A percentile compares a stretch with the other conserved stretches of the same genome.
Conservation (phyloP, 108 stramenopile genomes). For the Epithemia pelagica region DNA sequence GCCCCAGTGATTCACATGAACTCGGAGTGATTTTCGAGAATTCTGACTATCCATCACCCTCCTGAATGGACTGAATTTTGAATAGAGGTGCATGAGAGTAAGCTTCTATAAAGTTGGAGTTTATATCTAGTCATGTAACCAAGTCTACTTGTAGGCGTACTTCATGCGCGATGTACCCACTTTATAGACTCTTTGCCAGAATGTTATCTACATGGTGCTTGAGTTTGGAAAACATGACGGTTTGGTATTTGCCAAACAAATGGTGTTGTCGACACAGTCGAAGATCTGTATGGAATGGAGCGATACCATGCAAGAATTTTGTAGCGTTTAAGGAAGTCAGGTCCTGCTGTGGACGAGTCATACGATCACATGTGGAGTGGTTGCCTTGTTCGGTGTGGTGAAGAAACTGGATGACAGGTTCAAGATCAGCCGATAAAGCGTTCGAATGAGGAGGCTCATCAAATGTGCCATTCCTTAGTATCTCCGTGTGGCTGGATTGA, state of each 20-base stretch:
- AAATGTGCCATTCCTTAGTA: too few relatives aligned
- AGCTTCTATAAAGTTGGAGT: too few relatives aligned
- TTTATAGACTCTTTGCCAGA: too few relatives aligned
- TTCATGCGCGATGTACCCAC: too few relatives aligned
- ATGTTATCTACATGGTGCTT: neutral
- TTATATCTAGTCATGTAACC: too few relatives aligned
- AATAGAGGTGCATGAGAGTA: too few relatives aligned
- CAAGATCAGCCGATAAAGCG: neutral
- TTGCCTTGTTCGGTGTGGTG: too few relatives aligned
- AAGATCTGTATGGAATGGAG: constrained; percentile 45
- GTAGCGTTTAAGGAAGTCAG: constrained; percentile 48
- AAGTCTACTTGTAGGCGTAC: too few relatives aligned
- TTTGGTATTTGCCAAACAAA: constrained; percentile 62
- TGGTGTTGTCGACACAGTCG: constrained; percentile 39
- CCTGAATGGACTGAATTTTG: neutral
- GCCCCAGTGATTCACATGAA: neutral
- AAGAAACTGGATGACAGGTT: neutral
- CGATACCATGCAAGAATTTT: constrained; percentile 77
- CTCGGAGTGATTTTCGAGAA: neutral
- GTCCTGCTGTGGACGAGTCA: too few relatives aligned
- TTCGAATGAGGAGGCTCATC: neutral
- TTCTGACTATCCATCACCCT: too few relatives aligned
- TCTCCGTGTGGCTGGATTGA: too few relatives aligned
- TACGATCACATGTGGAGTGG: too few relatives aligned
- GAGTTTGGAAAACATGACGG: constrained; percentile 15